Evolutionary conservation across 345 rosid species (phyloP), one percentile per base, ranked within the genome.

Genomic region (Geranium rotundifolium): DNA sequence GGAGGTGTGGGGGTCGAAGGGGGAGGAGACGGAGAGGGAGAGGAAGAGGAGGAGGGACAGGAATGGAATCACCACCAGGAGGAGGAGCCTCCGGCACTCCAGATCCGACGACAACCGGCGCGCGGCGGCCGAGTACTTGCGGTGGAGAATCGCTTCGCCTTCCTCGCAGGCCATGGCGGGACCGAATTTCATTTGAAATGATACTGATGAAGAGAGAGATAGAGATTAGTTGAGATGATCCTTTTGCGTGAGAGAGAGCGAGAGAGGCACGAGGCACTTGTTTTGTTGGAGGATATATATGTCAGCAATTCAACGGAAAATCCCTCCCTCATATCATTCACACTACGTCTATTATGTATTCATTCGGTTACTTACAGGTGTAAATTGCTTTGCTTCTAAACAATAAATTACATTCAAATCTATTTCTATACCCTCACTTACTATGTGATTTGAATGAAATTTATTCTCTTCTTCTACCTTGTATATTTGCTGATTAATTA

Each of bases 21-120:
- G 56, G 0, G 56, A 19, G 3, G 74, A 64, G 23, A 65, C 0
- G 23, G 60, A 55, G 65, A 74, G 2, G 17, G 60, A 30, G 17
- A 75, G 2, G 20, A 74, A 49, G 31, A 71, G 54, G 3, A 56
- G 37, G 1, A 67, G 58, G 7, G 65, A 60, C 2, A 70, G 54
- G 13, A 56, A 56, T 30, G 71, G 69, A 15, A 65, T 29, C n/a
- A 69, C 10, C n/a, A 69, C 37, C 14, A 69, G 30, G 19, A 75
- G 29, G 49, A 83, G 69, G 55, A 77, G 67, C 27, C 85, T 80
- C 67, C 66, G 41, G 18, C 75, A 79, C 65, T 83, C 85, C 37
- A 75, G 72, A 77, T 81, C 83, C 60, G 73, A 73, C n/a, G 15
- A 60, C 19, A 49, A 41, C 60, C 54, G 30, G 50, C 34, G 54